Conservation (phyloP, 305 asterid species). For the Fraxinus floribunda region DNA sequence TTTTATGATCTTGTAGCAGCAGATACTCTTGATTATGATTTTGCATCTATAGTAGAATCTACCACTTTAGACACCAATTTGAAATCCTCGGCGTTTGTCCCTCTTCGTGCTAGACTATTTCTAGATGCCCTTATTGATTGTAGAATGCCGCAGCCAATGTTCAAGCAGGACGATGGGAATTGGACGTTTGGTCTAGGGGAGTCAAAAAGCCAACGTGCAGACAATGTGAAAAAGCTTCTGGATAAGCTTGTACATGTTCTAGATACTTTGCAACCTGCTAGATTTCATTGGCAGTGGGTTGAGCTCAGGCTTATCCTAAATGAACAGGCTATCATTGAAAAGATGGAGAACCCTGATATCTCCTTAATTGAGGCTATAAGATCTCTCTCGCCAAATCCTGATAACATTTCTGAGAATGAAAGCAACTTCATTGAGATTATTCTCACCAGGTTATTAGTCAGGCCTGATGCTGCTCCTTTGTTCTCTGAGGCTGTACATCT, state of each 20-base stretch:
- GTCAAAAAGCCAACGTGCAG: slow-evolving; percentile 58
- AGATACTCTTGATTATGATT: slow-evolving; percentile 77
- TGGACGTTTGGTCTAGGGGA: slow-evolving; percentile 57
- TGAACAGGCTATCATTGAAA: slow-evolving; percentile 86
- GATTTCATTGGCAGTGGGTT: slow-evolving; percentile 99
- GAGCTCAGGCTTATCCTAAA: slow-evolving; percentile 88
- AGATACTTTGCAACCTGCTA: slow-evolving; percentile 94
- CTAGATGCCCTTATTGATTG: slow-evolving; percentile 84
- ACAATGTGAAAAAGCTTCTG: slow-evolving; percentile 61
- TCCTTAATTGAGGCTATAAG: slow-evolving; percentile 76
- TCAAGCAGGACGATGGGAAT: slow-evolving; percentile 54
- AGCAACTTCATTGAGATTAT: slow-evolving; percentile 81
- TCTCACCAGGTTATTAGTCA: slow-evolving; percentile 84
- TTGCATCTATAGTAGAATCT: slow-evolving; percentile 72
- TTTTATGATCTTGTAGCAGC: slow-evolving; percentile 68
- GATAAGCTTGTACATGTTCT: slow-evolving; percentile 76
- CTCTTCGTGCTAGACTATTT: slow-evolving; percentile 93
- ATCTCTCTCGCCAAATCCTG: slow-evolving; percentile 73
- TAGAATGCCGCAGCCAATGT: slow-evolving; percentile 55
- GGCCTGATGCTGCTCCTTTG: slow-evolving; percentile 98
- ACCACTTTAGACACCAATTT: slow-evolving; percentile 54
- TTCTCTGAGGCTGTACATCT: slow-evolving; percentile 90
- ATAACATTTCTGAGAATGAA: slow-evolving; percentile 81
- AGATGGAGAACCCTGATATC: slow-evolving; percentile 63
- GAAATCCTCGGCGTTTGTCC: slow-evolving; percentile 79